Percentiles rank a stretch among this genome's conserved stretches.
Evolutionary conservation across 805 yeast genomes (phyloP).

Genomic region (Cyberlindnera nakhonratchasimensis): DNA sequence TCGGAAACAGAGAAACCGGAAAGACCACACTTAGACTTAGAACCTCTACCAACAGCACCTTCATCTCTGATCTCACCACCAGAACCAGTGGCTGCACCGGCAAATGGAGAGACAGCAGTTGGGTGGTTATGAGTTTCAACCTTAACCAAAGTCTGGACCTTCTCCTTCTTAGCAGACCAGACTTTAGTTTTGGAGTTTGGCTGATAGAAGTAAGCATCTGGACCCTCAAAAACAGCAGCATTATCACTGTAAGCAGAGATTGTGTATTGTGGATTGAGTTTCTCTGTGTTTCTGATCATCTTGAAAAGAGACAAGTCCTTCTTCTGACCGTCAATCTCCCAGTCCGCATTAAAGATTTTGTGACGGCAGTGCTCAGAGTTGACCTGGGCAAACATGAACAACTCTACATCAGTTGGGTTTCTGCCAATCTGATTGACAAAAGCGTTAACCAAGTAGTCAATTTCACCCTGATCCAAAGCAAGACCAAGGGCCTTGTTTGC

Average conservation of each 20-base stretch:
- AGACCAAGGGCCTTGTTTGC: constrained; percentile 86
- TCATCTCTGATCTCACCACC: constrained; percentile 99
- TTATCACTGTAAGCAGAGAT: constrained; percentile 95
- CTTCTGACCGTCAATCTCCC: constrained; percentile 86
- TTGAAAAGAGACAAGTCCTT: constrained; percentile 77
- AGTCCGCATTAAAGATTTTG: constrained; percentile 96
- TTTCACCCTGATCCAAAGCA: constrained; percentile 94
- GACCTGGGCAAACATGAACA: constrained; percentile 99
- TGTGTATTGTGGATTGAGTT: constrained; percentile 73
- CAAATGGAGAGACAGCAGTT: constrained; percentile 97
- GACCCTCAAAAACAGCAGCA: constrained; percentile 92
- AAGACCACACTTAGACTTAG: constrained; percentile 94
- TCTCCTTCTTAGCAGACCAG: constrained; percentile 75
- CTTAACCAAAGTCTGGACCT: constrained; percentile 84
- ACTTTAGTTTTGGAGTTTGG: constrained; percentile 70
- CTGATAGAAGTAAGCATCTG: constrained; percentile 70
- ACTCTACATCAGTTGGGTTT: constrained; percentile 96
- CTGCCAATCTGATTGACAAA: constrained; percentile 73
- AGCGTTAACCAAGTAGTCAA: constrained; percentile 79
- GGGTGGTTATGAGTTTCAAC: constrained; percentile 99
- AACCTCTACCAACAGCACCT: constrained; percentile 99
- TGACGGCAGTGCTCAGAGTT: constrained; percentile 99
- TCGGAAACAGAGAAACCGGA: constrained; percentile 93
- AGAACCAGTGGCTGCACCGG: constrained; percentile 99
- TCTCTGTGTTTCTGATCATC: constrained; percentile 95